Evolutionary conservation across 805 yeast species (phyloP).

Genomic region (Nakazawaea wyomingensis): DNA sequence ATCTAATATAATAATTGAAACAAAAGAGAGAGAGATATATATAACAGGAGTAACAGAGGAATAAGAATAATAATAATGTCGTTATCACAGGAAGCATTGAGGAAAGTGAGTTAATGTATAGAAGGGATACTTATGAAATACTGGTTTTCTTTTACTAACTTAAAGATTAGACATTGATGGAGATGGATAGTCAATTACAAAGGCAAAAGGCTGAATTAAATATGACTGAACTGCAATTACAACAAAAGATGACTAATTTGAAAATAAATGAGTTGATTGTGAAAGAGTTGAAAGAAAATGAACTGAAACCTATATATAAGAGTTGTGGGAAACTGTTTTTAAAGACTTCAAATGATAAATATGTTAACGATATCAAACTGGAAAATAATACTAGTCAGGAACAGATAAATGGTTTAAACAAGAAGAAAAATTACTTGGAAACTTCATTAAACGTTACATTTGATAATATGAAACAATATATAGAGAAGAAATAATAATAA

Average conservation of each 20-base stretch:
- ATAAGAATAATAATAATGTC: constrained; percentile 9
- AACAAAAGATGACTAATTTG: constrained; percentile 42
- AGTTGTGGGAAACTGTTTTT: constrained; percentile 79
- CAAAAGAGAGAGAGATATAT: too few species aligned
- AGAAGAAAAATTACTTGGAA: constrained; percentile 67
- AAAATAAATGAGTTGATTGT: constrained; percentile 52
- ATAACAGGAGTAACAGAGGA: too few species aligned
- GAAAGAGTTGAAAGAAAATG: constrained; percentile 43
- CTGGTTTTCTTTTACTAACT: background rate
- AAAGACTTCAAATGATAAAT: constrained; percentile 36
- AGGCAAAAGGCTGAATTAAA: constrained; percentile 56
- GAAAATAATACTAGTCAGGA: constrained; percentile 56
- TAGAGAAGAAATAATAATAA: constrained; percentile 7
- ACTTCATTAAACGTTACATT: constrained; percentile 74
- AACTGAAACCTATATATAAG: constrained; percentile 59
- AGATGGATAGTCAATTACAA: constrained; percentile 62
- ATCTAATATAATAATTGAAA: too few species aligned
- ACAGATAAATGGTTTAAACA: constrained; percentile 52
- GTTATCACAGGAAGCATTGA: constrained; percentile 9
- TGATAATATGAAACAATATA: constrained; percentile 51
- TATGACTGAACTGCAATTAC: constrained; percentile 47
- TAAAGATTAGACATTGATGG: constrained; percentile 40
- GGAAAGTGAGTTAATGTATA: constrained; percentile 8
- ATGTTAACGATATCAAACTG: constrained; percentile 40
- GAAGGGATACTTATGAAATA: too few species aligned